These are phyloP conservation scores for Apiospora koreana DNA, from an alignment of 2,329 filamentous ascomycete genomes.

Conservation along the genomic window DNA sequence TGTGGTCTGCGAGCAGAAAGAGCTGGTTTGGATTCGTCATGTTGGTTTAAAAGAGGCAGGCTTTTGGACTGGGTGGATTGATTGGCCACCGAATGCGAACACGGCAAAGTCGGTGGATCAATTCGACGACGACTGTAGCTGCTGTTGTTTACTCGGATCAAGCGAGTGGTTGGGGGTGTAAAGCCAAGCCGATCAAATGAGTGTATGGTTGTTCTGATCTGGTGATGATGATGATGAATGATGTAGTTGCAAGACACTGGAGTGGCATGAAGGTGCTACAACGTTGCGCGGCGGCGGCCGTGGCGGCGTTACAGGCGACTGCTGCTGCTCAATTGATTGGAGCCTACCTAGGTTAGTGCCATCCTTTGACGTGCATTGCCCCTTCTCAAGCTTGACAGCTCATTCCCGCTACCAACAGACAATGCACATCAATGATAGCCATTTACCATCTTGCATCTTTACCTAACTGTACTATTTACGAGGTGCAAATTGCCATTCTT, in stretches of 20 bases:
- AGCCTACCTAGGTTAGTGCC: neutral
- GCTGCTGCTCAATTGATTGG: neutral
- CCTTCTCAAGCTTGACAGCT: neutral
- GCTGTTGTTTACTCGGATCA: too few relatives aligned
- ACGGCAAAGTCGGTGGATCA: neutral
- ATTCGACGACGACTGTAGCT: neutral
- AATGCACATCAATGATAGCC: neutral
- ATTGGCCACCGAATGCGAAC: neutral
- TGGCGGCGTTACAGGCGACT: neutral
- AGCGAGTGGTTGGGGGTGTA: neutral
- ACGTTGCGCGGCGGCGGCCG: neutral
- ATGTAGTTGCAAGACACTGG: neutral
- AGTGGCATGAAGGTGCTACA: neutral
- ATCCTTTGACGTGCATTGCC: neutral
- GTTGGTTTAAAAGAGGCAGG: conserved; percentile 17
- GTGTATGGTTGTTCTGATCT: neutral
- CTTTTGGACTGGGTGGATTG: too few relatives aligned
- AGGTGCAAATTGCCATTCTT: neutral
- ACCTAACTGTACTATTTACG: too few relatives aligned
- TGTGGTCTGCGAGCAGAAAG: conserved; percentile 91
- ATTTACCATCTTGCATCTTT: neutral
- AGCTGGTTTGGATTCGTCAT: conserved; percentile 73
- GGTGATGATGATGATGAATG: neutral
- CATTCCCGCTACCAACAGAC: neutral
- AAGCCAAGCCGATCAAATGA: too few relatives aligned